phyloP scores from a whole-genome alignment of 257 asterid genomes.

The Jacaranda copaia region DNA sequence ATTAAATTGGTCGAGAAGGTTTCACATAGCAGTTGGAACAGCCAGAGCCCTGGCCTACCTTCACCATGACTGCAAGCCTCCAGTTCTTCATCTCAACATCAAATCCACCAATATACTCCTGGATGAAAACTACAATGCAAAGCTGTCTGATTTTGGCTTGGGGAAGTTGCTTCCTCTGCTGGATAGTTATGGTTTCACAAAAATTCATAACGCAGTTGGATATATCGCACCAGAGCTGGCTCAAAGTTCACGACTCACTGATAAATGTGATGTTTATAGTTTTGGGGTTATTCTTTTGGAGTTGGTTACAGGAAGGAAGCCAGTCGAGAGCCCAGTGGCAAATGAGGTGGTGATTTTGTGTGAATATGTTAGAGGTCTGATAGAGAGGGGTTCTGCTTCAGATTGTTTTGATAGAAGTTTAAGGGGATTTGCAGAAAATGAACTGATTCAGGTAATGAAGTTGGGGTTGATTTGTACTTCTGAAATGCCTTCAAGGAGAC shows the following conservation, averaged over 20 bases:
- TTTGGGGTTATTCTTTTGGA: constrained; percentile 82
- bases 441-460: constrained; percentile 88
- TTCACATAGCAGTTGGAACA: constrained; percentile 75
- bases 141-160: constrained; percentile 80
- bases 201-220: constrained; percentile 84
- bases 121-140: constrained; percentile 58
- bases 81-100: constrained; percentile 77
- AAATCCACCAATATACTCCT: constrained; percentile 85
- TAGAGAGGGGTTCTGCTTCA: constrained; percentile 69
- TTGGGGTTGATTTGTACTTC: constrained; percentile 81
- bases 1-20: constrained; percentile 80
- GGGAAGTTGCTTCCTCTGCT: constrained; percentile 70
- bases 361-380: constrained; percentile 70
- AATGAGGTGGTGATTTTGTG: constrained; percentile 81
- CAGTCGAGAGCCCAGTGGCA: constrained; percentile 69
- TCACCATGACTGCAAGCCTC: constrained; percentile 97
- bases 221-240: constrained; percentile 95
- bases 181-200: constrained; percentile 60
- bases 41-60: constrained; percentile 83
- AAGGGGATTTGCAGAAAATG: constrained; percentile 75
- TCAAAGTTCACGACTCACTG: constrained; percentile 67
- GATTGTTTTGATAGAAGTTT: constrained; percentile 75
- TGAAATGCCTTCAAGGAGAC: constrained; percentile 74
- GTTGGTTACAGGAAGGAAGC: constrained; percentile 86
- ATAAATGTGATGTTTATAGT: constrained; percentile 86